These are phyloP conservation scores for Lyophyllum atratum DNA, from an alignment of 768 basidiomycete genomes.

Conservation along the genomic window DNA sequence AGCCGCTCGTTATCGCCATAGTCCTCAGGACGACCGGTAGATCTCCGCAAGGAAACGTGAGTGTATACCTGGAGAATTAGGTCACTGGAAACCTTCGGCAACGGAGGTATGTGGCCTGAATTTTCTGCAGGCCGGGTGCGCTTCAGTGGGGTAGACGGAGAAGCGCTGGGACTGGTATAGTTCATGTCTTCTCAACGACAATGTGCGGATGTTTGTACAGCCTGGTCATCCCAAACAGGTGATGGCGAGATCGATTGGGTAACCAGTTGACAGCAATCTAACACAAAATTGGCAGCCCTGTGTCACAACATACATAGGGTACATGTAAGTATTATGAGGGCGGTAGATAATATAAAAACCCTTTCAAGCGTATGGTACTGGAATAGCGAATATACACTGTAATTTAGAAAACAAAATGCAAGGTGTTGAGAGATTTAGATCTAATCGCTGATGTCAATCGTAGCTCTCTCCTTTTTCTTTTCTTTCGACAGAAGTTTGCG, in stretches of 20 bases:
- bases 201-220: conserved; percentile 16
- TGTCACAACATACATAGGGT: too few species aligned
- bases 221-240: not conserved
- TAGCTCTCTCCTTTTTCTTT: conserved; percentile 27
- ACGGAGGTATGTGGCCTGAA: conserved; percentile 30
- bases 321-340: too few species aligned
- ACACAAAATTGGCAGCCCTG: too few species aligned
- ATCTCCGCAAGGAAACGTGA: conserved; percentile 60
- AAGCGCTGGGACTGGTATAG: conserved; percentile 10
- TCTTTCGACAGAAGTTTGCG: conserved; percentile 38
- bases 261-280: not conserved
- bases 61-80: conserved; percentile 70
- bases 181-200: conserved; percentile 15
- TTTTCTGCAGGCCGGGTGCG: conserved; percentile 14
- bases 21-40: conserved; percentile 34
- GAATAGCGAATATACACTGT: not conserved
- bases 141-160: conserved; percentile 18
- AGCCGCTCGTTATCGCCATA: conserved; percentile 62
- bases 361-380: not conserved
- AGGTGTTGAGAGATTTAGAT: not conserved
- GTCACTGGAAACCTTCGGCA: conserved; percentile 52
- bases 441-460: conserved; percentile 22
- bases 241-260: not conserved
- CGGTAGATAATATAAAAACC: not conserved
- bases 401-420: not conserved